These are phyloP conservation scores for Penicillium sp. DNA, from an alignment of 2,329 filamentous ascomycete genomes.

Conservation along the genomic window DNA sequence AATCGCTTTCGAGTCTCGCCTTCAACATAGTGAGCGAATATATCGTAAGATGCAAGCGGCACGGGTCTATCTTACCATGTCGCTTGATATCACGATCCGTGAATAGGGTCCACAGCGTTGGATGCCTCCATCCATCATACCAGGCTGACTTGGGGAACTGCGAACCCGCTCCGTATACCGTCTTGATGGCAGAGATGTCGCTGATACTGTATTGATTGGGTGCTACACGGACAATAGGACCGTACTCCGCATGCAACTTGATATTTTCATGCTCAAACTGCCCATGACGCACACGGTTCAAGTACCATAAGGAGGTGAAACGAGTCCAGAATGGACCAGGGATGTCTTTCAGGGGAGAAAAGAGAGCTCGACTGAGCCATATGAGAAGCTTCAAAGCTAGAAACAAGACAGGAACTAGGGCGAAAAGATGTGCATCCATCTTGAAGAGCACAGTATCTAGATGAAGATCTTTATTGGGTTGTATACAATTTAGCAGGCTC, in stretches of 20 bases:
- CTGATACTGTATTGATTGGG: constrained; percentile 57
- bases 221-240: constrained; percentile 55
- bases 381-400: constrained; percentile 23
- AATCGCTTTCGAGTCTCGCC: constrained; percentile 47
- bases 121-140: constrained; percentile 44
- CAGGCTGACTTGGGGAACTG: constrained; percentile 49
- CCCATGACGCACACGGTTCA: constrained; percentile 45
- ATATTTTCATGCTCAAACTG: constrained; percentile 50
- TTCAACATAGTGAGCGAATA: constrained; percentile 23
- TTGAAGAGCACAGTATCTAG: background rate
- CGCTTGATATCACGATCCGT: constrained; percentile 42
- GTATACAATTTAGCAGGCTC: background rate
- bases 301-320: constrained; percentile 54
- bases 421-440: constrained; percentile 23
- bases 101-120: constrained; percentile 42
- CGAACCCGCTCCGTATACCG: constrained; percentile 51
- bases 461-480: no score
- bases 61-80: constrained; percentile 37
- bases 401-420: constrained; percentile 23
- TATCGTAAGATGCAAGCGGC: background rate
- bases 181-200: constrained; percentile 49
- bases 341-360: constrained; percentile 47
- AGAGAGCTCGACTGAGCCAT: constrained; percentile 30
- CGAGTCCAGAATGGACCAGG: constrained; percentile 55
- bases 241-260: constrained; percentile 49